Evolutionary conservation across 805 yeast species (phyloP).

Genomic region (Hyphopichia homilentoma): DNA sequence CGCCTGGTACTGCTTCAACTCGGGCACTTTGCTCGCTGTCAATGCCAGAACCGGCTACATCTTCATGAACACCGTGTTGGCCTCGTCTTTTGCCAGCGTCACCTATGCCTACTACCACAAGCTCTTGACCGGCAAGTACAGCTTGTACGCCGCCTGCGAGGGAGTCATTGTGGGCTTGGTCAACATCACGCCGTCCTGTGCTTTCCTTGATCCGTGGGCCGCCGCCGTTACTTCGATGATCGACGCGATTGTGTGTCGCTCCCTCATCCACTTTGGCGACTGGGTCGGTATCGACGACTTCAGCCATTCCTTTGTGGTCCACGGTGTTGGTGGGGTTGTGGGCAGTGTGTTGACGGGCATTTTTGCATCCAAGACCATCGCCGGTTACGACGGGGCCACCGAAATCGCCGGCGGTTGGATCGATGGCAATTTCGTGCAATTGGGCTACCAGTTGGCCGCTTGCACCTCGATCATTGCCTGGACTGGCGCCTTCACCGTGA

Average conservation of each 20-base stretch:
- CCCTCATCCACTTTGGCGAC: constrained; percentile 30
- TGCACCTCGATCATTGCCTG: constrained; percentile 41
- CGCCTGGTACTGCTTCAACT: constrained; percentile 48
- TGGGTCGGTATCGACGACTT: constrained; percentile 45
- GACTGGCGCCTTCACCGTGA: constrained; percentile 41
- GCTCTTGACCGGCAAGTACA: constrained; percentile 36
- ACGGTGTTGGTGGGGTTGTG: constrained; percentile 47
- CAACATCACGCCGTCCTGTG: constrained; percentile 46
- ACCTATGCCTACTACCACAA: constrained; percentile 44
- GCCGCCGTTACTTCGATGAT: constrained; percentile 41
- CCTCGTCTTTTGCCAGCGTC: constrained; percentile 46
- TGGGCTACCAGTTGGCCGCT: constrained; percentile 45
- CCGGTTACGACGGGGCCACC: constrained; percentile 42
- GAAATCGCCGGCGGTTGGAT: constrained; percentile 47
- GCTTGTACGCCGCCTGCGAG: constrained; percentile 41
- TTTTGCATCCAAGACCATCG: constrained; percentile 42
- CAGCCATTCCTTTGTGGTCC: constrained; percentile 42
- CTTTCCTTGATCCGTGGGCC: constrained; percentile 44
- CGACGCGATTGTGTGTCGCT: constrained; percentile 36
- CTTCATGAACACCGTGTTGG: constrained; percentile 47
- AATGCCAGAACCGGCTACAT: constrained; percentile 43
- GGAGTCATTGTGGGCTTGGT: constrained; percentile 46
- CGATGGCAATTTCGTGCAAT: constrained; percentile 41
- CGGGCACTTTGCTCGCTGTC: constrained; percentile 41
- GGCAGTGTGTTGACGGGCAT: constrained; percentile 42